Percentiles rank a stretch among this genome's conserved stretches.
Conservation (phyloP, 805 yeast species). For the Myxozyma nipponensis region DNA sequence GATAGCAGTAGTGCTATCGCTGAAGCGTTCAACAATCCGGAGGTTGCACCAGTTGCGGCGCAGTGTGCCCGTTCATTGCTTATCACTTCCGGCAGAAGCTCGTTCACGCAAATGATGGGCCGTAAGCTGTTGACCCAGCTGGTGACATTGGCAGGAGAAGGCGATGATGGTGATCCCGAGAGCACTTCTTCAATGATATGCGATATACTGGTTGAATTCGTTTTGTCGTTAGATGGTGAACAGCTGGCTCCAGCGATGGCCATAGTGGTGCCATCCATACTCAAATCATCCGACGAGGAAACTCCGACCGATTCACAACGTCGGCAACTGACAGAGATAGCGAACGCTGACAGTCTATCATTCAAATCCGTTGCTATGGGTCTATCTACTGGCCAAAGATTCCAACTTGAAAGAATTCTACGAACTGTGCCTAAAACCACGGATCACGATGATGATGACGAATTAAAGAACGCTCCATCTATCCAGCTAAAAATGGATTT, state of each 20-base stretch:
- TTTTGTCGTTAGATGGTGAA: conserved; percentile 40
- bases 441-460: background rate
- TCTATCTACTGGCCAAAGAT: conserved; percentile 41
- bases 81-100: conserved; percentile 35
- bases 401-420: conserved; percentile 20
- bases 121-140: conserved; percentile 47
- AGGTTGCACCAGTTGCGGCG: conserved; percentile 44
- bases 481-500: background rate
- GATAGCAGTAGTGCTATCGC: conserved; percentile 37
- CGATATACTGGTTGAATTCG: conserved; percentile 49
- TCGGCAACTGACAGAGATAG: conserved; percentile 34
- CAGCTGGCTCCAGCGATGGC: conserved; percentile 34
- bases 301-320: conserved; percentile 11
- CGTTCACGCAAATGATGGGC: conserved; percentile 41
- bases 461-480: background rate
- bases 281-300: conserved; percentile 17
- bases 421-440: conserved; percentile 12
- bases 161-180: conserved; percentile 28
- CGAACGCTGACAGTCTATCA: conserved; percentile 31
- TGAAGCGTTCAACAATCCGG: conserved; percentile 38
- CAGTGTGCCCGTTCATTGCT: conserved; percentile 64
- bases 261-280: conserved; percentile 31
- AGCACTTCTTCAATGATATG: conserved; percentile 34
- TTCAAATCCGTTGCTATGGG: conserved; percentile 43
- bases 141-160: conserved; percentile 36